Evolutionary conservation across 2,329 filamentous ascomycete species (phyloP).

Genomic region (Ustulina deusta): DNA sequence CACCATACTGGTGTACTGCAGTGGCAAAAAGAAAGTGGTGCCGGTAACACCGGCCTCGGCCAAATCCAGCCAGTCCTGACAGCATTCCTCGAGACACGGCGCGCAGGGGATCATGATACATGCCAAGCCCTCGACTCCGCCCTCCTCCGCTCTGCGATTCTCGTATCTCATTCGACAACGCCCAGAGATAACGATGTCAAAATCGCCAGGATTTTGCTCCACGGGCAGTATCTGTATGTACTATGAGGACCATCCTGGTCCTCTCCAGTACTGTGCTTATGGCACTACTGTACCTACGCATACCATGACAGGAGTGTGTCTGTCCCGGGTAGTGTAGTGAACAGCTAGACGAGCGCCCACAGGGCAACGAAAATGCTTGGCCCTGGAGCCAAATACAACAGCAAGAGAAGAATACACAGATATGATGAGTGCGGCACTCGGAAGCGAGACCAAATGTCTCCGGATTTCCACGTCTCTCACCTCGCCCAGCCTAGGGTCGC

Average conservation of each 20-base stretch:
- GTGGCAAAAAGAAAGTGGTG: constrained; percentile 10
- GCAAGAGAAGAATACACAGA: constrained; percentile 1
- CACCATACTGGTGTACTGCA: constrained; percentile 10
- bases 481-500: not conserved
- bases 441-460: not conserved
- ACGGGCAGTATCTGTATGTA: not conserved
- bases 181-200: constrained; percentile 33
- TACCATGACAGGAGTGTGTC: too few relatives aligned
- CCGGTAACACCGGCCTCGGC: constrained; percentile 23
- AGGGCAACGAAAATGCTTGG: not conserved
- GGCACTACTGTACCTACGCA: not conserved
- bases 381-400: constrained; percentile 7
- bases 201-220: constrained; percentile 20
- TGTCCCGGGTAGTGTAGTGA: too few relatives aligned
- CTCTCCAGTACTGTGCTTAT: constrained; percentile 6
- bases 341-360: not conserved
- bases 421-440: too few relatives aligned
- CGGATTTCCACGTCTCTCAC: too few relatives aligned
- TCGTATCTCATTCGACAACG: constrained; percentile 30
- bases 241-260: not conserved
- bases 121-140: constrained; percentile 36
- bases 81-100: constrained; percentile 18
- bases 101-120: constrained; percentile 8
- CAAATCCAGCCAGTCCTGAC: constrained; percentile 22
- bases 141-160: not conserved